Conservation (phyloP, 1,284 basidiomycete genomes). For the Trametes sp. region DNA sequence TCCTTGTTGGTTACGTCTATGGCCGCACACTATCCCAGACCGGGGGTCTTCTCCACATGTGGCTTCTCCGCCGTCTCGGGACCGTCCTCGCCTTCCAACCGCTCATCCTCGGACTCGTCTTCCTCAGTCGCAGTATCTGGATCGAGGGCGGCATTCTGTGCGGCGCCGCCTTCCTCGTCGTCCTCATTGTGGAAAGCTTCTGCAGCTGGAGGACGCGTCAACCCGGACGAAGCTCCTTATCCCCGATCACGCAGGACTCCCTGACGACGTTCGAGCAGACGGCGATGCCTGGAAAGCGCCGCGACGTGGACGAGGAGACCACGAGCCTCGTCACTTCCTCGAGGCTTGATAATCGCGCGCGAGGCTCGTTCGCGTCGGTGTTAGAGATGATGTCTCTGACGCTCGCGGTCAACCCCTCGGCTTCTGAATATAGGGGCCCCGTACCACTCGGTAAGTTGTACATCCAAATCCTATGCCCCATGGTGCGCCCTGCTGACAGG, state of each 20-base stretch:
- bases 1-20: slow-evolving; percentile 78
- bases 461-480: background rate
- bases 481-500: slow-evolving; percentile 1
- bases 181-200: slow-evolving; percentile 66
- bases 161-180: slow-evolving; percentile 60
- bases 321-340: slow-evolving; percentile 60
- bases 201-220: slow-evolving; percentile 55
- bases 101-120: slow-evolving; percentile 73
- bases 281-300: slow-evolving; percentile 46
- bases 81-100: slow-evolving; percentile 75
- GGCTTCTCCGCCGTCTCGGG: slow-evolving; percentile 74
- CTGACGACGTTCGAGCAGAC: slow-evolving; percentile 58
- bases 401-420: slow-evolving; percentile 72
- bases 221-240: slow-evolving; percentile 57
- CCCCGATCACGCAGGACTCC: slow-evolving; percentile 64
- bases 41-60: slow-evolving; percentile 75
- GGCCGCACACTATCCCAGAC: slow-evolving; percentile 73
- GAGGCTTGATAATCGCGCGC: slow-evolving; percentile 48
- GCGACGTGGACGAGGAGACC: slow-evolving; percentile 57
- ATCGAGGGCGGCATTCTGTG: slow-evolving; percentile 71
- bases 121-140: slow-evolving; percentile 73
- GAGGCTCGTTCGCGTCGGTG: slow-evolving; percentile 78
- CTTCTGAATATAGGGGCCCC: slow-evolving; percentile 60
- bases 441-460: slow-evolving; percentile 68
- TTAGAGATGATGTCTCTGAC: slow-evolving; percentile 84